These are phyloP conservation scores for Phytophthora hybrid DNA, from an alignment of 352 stramenopile genomes.

Conservation along the genomic window DNA sequence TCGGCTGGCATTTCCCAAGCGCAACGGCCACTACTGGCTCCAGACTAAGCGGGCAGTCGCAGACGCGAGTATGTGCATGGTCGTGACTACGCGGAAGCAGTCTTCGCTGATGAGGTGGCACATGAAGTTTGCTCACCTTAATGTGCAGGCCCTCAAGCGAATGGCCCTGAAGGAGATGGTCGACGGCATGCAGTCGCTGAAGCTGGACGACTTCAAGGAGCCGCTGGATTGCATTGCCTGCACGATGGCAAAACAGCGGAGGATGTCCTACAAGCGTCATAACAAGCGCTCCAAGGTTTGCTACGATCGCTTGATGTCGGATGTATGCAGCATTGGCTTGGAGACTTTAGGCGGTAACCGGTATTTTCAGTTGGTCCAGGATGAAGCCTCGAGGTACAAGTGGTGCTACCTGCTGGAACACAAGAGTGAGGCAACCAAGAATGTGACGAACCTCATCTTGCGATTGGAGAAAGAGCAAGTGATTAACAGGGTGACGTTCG, in stretches of 20 bases:
- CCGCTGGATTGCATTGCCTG: neutral
- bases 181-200: neutral
- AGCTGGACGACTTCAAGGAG: neutral
- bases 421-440: neutral
- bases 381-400: neutral
- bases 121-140: neutral
- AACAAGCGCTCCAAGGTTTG: neutral
- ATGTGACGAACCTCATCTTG: neutral
- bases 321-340: neutral
- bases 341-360: neutral
- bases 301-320: neutral
- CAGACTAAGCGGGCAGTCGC: neutral
- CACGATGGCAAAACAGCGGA: neutral
- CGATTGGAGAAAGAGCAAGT: neutral
- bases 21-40: neutral
- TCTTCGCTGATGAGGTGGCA: neutral
- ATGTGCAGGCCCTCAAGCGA: neutral
- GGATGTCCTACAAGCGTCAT: neutral
- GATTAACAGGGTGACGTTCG: neutral
- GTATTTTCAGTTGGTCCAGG: neutral
- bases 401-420: neutral
- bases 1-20: neutral
- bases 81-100: neutral
- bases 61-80: neutral
- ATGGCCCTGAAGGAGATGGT: neutral